A percentile compares a stretch with the other conserved stretches of the same genome.
These are phyloP conservation scores for Lanmaoa pseudosensibilis DNA, from an alignment of 768 basidiomycete species.

Conservation along the genomic window DNA sequence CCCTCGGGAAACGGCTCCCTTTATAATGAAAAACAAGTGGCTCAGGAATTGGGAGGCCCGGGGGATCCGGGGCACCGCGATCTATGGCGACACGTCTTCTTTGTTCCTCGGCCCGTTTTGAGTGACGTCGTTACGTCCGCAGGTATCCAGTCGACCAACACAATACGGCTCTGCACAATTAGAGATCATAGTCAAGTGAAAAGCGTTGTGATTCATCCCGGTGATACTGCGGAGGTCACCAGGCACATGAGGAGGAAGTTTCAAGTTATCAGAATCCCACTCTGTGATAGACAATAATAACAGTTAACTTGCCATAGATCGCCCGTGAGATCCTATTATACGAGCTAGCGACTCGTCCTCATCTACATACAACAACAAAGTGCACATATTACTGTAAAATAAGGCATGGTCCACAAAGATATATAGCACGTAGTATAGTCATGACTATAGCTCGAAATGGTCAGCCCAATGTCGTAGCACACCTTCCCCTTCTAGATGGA, in stretches of 20 bases:
- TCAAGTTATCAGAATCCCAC: background rate
- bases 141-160: constrained; percentile 8
- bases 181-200: background rate
- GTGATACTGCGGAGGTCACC: background rate
- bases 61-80: background rate
- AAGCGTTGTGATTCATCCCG: background rate
- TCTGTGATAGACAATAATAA: background rate
- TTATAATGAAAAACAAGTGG: constrained; percentile 12
- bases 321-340: background rate
- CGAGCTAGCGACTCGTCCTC: background rate
- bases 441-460: constrained; percentile 46
- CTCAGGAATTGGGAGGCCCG: background rate
- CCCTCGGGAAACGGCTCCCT: background rate
- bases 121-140: background rate
- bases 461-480: constrained; percentile 73
- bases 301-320: background rate
- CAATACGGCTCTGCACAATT: constrained; percentile 14
- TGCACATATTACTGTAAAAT: too few species aligned
- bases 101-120: constrained; percentile 8
- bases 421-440: background rate
- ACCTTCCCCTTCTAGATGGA: constrained; percentile 60
- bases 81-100: background rate
- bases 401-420: background rate
- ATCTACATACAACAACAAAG: background rate
- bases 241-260: background rate